phyloP scores from a whole-genome alignment of 768 basidiomycete genomes.

The Coprinellus micaceus region DNA sequence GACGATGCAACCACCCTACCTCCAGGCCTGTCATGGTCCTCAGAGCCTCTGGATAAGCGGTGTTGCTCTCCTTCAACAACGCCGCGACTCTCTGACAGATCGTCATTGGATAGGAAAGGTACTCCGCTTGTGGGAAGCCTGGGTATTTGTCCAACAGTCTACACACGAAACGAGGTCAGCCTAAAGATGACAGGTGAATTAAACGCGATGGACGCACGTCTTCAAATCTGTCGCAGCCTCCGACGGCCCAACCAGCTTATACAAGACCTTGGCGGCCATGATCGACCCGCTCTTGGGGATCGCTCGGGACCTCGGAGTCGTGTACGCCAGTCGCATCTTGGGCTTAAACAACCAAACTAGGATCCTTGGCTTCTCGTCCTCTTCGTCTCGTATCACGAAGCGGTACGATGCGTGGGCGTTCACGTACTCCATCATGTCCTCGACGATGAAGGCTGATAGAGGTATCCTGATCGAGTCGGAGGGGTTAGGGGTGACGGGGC shows the following conservation, averaged over 20 bases:
- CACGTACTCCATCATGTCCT: constrained; percentile 88
- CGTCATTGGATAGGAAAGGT: constrained; percentile 75
- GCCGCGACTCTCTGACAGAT: constrained; percentile 70
- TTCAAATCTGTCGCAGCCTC: constrained; percentile 50
- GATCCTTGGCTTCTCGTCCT: constrained; percentile 73
- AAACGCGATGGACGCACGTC: constrained; percentile 45
- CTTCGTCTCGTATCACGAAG: constrained; percentile 85
- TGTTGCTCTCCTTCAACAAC: constrained; percentile 73
- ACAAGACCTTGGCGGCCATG: constrained; percentile 80
- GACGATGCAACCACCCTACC: constrained; percentile 71
- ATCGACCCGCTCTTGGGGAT: constrained; percentile 62
- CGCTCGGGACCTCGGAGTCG: constrained; percentile 47
- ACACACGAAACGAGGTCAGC: no score
- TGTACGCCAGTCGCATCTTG: constrained; percentile 74
- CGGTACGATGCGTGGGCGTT: constrained; percentile 92
- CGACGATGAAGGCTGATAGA: constrained; percentile 83
- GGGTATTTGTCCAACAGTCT: constrained; percentile 70
- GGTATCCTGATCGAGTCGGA: constrained; percentile 53
- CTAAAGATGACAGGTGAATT: no score
- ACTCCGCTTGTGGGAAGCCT: constrained; percentile 85
- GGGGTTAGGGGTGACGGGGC: constrained; percentile 53
- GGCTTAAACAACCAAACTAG: constrained; percentile 97
- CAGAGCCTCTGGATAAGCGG: constrained; percentile 70
- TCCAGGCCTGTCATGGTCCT: constrained; percentile 78
- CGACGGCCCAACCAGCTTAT: constrained; percentile 67